Base-by-base conservation (phyloP, 2,329 filamentous ascomycete species). In the Diaporthe helianthi region DNA sequence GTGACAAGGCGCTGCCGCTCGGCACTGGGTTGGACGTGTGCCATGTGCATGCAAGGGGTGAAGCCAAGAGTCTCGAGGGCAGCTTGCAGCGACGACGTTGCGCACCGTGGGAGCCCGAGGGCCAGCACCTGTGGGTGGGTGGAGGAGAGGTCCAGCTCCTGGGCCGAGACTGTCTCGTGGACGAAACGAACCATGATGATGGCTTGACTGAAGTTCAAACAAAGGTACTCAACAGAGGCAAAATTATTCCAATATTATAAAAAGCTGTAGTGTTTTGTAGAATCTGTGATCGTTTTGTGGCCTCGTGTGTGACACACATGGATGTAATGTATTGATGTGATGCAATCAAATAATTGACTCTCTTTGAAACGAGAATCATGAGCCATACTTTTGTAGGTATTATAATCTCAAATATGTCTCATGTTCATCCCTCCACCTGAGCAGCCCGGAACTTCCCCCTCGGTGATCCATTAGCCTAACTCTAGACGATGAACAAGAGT, bases 41-140 rank as follows among this genome's bases (percentile, higher is more conserved):
- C 69, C 73, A 74, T 80, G 63, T 80, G 78, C 73, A 80, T 76
- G 55, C 76, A 78, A 1, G 78, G 78, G 1, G 66, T 61, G 44
- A 69, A 74, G 15, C 74, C 76, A 6, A 80, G 68, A 36, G 70
- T 74, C 66, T 79, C 77, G 5, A 80, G 73, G 1, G 78, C 79
- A 1, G 75, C 74, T 61, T 79, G 78, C 36, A 80, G 72, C 8
- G 79, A 80, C 4, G 77, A 79, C 0, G 79, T 80, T 9, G 78
- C 79, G 24, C 78, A 79, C 29, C 78, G 76, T 12, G 78, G 75
- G n/a, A 79, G 75, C 5, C 78, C 78, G 12, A 70, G 58, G 24
- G 69, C 69, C 7, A 70, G 58, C 19, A 52, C 69, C 6, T 54
- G 55, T 3, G 65, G 69, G 4, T 58, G 44, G 41, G 47, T n/a